phyloP scores from a whole-genome alignment of 306 rosid genomes.

The Malus sieversii region DNA sequence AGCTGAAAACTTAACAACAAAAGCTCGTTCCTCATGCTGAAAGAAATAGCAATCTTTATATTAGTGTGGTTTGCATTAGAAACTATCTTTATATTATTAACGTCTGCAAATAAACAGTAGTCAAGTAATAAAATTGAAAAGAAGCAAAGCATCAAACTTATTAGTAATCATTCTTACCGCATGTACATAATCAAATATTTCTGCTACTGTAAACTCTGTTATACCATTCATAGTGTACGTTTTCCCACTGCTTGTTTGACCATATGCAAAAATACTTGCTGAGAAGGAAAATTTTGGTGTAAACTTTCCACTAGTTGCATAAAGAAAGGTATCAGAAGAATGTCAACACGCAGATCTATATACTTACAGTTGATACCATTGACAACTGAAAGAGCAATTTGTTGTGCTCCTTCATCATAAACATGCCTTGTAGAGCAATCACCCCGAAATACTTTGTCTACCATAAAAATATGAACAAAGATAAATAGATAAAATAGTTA shows the following conservation, averaged over 20 bases:
- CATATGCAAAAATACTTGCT: constrained; percentile 97
- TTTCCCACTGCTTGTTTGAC: constrained; percentile 99
- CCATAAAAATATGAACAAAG: constrained; percentile 21
- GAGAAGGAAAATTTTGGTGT: constrained; percentile 24
- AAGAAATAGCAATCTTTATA: background rate
- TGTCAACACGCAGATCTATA: background rate
- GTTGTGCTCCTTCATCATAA: constrained; percentile 82
- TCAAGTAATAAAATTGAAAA: background rate
- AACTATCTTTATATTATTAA: background rate
- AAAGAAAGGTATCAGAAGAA: constrained; percentile 22
- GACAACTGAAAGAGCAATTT: constrained; percentile 90
- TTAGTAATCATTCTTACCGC: constrained; percentile 43
- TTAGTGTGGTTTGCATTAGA: background rate
- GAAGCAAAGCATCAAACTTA: constrained; percentile 1
- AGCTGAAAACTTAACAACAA: constrained; percentile 81
- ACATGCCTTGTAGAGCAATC: constrained; percentile 81
- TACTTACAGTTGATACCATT: constrained; percentile 89
- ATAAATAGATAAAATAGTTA: background rate
- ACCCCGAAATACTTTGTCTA: constrained; percentile 86
- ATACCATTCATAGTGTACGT: constrained; percentile 98
- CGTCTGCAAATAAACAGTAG: background rate
- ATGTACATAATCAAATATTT: constrained; percentile 76
- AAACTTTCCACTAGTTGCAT: constrained; percentile 3
- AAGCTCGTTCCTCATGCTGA: constrained; percentile 98
- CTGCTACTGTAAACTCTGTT: constrained; percentile 79